Base-by-base conservation (phyloP, 2,329 filamentous ascomycete genomes). In the Ophiostoma populinum region DNA sequence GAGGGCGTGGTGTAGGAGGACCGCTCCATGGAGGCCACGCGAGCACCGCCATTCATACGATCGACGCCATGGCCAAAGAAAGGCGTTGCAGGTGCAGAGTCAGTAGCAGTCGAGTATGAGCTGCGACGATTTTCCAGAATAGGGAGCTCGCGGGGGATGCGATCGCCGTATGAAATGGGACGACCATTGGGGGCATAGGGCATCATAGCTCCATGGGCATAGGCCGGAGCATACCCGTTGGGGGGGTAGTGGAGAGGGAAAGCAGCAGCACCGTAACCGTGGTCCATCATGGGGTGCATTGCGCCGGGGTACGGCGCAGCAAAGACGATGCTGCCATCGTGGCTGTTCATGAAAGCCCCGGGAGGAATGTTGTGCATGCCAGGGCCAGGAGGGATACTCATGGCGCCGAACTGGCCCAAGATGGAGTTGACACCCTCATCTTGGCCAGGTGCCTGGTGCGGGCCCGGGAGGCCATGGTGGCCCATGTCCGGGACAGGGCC, bases 1-100 rank as follows among this genome's bases (percentile, higher is more conserved):
- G 75, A 75, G 1, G 75, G 70, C 0, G 73, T 75, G 10, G 68
- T 75, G 49, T 75, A 80, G 22, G 70, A 63, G 9, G 74, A 75
- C 15, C 70, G 65, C 46, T 79, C 73, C 6, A 49, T 46, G 3
- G 46, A 71, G 53, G 68, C 65, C 42, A 76, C 63, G 18, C 70
- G 64, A 36, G 69, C 61, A 27, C 65, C 40, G 3, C 42, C 69
- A 46, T 65, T 65, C 39, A 79, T 71, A 24, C 70, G 64, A 37
- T 71, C 67, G 24, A 63, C 60, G 43, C 65, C 55, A 34, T 63
- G 62, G 37, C 65, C 67, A 43, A 75, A 76, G 47, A 71, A 72
- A 0, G 76, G 75, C 20, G 71, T 80, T 5, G 73, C 67, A 3
- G 72, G 67, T 18, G 70, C 67, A 7, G 73, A 78, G 51, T 76